phyloP scores from a whole-genome alignment of 169 alveolate genomes.

The Plasmodium blacklocki region DNA sequence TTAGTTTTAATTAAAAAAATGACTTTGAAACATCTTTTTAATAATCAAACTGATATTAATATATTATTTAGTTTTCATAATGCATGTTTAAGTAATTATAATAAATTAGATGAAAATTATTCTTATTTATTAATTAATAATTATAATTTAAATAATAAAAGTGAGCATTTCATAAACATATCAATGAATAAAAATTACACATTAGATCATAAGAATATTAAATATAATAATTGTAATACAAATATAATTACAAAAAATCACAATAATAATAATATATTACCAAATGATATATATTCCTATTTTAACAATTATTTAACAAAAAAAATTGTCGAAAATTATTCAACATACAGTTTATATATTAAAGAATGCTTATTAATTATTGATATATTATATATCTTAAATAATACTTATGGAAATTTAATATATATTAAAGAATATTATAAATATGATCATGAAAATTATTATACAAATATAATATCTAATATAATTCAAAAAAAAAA shows the following conservation, averaged over 20 bases:
- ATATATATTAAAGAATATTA: slow-evolving; percentile 53
- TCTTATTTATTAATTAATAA: slow-evolving; percentile 51
- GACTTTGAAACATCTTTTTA: slow-evolving; percentile 26
- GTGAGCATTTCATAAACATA: slow-evolving; percentile 1
- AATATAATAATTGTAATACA: neutral
- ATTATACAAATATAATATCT: slow-evolving; percentile 10
- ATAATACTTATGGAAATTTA: slow-evolving; percentile 62
- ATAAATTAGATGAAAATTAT: slow-evolving; percentile 24
- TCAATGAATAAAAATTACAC: neutral
- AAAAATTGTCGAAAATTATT: slow-evolving; percentile 46
- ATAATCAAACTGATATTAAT: slow-evolving; percentile 31
- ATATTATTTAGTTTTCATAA: slow-evolving; percentile 53
- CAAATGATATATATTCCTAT: slow-evolving; percentile 1
- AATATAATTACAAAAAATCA: neutral
- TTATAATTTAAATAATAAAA: slow-evolving; percentile 10
- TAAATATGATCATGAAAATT: slow-evolving; percentile 56
- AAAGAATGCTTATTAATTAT: slow-evolving; percentile 63
- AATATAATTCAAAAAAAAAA: slow-evolving; percentile 7
- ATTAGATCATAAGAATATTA: neutral
- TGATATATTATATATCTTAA: slow-evolving; percentile 56
- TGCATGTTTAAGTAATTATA: slow-evolving; percentile 44
- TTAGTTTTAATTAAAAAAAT: slow-evolving; percentile 65
- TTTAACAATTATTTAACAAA: slow-evolving; percentile 65
- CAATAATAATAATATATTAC: neutral
- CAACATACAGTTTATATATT: slow-evolving; percentile 35